These are phyloP conservation scores for Helotiales sp. DNA, from an alignment of 2,329 filamentous ascomycete genomes.

Conservation along the genomic window DNA sequence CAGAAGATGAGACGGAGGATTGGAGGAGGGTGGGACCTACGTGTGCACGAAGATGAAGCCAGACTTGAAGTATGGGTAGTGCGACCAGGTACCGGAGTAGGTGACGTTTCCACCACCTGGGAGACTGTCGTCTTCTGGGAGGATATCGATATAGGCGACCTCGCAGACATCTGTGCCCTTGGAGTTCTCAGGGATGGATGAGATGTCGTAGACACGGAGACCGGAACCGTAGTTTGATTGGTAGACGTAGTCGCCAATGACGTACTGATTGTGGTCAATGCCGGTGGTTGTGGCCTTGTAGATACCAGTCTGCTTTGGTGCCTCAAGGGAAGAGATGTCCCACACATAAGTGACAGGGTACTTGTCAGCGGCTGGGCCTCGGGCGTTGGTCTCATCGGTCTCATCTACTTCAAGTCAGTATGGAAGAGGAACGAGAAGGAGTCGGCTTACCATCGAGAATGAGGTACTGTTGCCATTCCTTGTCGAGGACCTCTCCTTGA, in stretches of 20 bases:
- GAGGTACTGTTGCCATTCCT: slow-evolving; percentile 20
- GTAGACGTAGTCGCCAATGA: slow-evolving; percentile 49
- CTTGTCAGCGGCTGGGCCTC: slow-evolving; percentile 49
- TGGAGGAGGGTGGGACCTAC: background rate
- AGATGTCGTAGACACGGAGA: slow-evolving; percentile 45
- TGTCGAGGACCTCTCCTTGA: slow-evolving; percentile 48
- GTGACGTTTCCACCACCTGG: slow-evolving; percentile 44
- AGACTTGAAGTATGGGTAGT: slow-evolving; percentile 47
- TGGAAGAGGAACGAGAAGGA: background rate
- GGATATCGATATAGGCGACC: slow-evolving; percentile 44
- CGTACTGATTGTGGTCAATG: slow-evolving; percentile 54
- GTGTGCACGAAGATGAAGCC: slow-evolving; percentile 44
- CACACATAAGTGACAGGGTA: slow-evolving; percentile 58
- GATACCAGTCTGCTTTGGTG: slow-evolving; percentile 49
- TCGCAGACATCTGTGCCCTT: slow-evolving; percentile 48
- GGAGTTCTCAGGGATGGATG: slow-evolving; percentile 45
- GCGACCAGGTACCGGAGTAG: slow-evolving; percentile 52
- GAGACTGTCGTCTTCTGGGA: slow-evolving; percentile 36
- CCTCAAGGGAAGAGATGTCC: slow-evolving; percentile 49
- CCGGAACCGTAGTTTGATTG: slow-evolving; percentile 58
- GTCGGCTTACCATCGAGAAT: slow-evolving; percentile 16
- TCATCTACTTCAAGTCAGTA: slow-evolving; percentile 10
- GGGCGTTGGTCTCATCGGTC: slow-evolving; percentile 50
- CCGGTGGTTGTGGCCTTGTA: slow-evolving; percentile 47
- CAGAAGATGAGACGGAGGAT: too few species aligned